Evolutionary conservation across 202 grass and related monocot species (phyloP), one percentile per base, ranked within the genome.

Genomic region (Setaria viridis): DNA sequence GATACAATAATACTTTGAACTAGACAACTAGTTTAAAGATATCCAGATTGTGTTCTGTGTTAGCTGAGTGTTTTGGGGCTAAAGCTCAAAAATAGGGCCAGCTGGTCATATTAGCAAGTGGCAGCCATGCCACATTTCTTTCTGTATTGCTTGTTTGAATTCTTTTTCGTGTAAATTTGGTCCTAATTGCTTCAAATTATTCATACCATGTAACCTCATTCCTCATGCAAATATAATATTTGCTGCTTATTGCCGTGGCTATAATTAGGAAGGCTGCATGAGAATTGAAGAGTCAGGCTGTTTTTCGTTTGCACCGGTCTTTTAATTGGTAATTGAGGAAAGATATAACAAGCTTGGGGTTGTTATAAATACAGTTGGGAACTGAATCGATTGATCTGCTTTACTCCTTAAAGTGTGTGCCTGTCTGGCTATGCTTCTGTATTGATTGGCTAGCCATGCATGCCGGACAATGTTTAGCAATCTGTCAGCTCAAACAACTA

Each of bases 401-500:
- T 33, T 66, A 70, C 35, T 1, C 6, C 9, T 45, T 25, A 76
- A 37, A 42, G 13, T 50, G 5, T 32, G 4, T 32, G 25, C 58
- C n/a, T 74, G 10, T 37, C 16, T 34, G 0, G 0, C 10, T 8
- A 58, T 77, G 37, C 47, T 66, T 66, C 34, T 73, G 3, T 50
- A 33, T 50, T 76, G 16, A 39, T 39, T 39, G 60, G 35, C 1
- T 89, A 70, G 62, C 54, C 53, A 62, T 85, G 77, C 59, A 80
- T 64, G 78, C 39, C 14, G 10, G 17, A 16, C 34, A 45, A 20
- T 56, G 47, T 7, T 30, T 77, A 25, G 14, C 67, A 76, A 78
- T 60, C 75, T 74, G 15, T 14, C 34, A 62, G 45, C 21, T 16
- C 3, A 70, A 4, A 60, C 68, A 70, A 69, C 49, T 14, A 43